phyloP scores from a whole-genome alignment of 164 flowering plant genomes.

The Annona cherimola region DNA sequence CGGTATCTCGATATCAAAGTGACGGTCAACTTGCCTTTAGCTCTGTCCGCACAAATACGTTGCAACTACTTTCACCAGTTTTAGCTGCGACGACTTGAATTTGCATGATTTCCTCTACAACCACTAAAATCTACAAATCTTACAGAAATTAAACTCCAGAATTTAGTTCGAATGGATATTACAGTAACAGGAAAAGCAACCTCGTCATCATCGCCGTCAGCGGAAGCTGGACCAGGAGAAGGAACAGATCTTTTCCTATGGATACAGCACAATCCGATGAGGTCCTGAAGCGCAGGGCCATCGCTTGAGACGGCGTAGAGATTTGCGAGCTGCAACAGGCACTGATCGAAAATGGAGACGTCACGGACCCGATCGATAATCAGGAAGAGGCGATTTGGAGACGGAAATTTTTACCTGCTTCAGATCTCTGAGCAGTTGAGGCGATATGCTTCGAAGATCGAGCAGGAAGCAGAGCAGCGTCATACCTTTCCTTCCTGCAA shows the following conservation, averaged over 20 bases:
- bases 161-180: not conserved
- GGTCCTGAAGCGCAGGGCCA: slow-evolving; percentile 13
- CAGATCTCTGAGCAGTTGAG: slow-evolving; percentile 47
- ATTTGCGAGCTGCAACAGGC: slow-evolving; percentile 32
- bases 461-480: slow-evolving; percentile 60
- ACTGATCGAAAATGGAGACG: slow-evolving; percentile 9
- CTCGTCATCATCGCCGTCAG: no score
- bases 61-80: no score
- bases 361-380: not conserved
- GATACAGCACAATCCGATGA: slow-evolving; percentile 50
- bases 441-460: slow-evolving; percentile 64
- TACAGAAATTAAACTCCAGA: not conserved
- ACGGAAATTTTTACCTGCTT: slow-evolving; percentile 47
- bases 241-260: slow-evolving; percentile 35
- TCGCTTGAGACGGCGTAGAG: slow-evolving; percentile 23
- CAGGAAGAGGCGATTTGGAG: no score
- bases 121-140: no score
- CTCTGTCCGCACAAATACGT: no score
- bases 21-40: no score
- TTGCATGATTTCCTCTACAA: no score
- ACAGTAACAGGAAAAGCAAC: slow-evolving; percentile 12
- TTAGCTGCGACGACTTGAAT: no score
- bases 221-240: slow-evolving; percentile 32
- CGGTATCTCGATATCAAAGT: no score
- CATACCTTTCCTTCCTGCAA: slow-evolving; percentile 29